Evolutionary conservation across 495 filamentous ascomycete species (phyloP).

Genomic region (Aspergillus bridgeri): DNA sequence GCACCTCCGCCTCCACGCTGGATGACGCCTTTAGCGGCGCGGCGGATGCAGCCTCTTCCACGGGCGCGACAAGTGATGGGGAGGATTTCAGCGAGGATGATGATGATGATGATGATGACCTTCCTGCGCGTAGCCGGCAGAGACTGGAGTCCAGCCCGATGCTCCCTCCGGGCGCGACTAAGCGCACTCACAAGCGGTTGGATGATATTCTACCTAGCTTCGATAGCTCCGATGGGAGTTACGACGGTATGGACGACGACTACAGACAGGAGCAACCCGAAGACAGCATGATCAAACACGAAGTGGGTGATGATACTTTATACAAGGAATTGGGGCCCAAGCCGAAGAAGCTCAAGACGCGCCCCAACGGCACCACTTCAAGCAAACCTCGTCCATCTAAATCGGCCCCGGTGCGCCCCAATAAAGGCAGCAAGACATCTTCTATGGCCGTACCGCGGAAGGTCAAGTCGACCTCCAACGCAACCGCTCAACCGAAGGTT

Average conservation of each 20-base stretch:
- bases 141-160: conserved; percentile 58
- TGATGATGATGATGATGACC: conserved; percentile 59
- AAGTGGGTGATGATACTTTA: conserved; percentile 45
- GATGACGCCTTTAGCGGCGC: conserved; percentile 88
- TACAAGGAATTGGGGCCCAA: conserved; percentile 42
- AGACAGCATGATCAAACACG: conserved; percentile 52
- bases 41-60: conserved; percentile 82
- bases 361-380: conserved; percentile 26
- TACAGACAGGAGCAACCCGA: conserved; percentile 58
- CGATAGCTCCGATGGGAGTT: conserved; percentile 71
- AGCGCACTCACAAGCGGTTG: conserved; percentile 53
- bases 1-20: conserved; percentile 87
- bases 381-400: conserved; percentile 36
- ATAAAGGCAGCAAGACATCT: conserved; percentile 46
- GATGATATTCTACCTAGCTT: conserved; percentile 63
- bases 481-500: conserved; percentile 35
- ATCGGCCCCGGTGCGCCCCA: conserved; percentile 35
- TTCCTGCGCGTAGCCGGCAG: conserved; percentile 58
- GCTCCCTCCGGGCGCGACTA: conserved; percentile 47
- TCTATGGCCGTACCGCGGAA: conserved; percentile 46
- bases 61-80: conserved; percentile 71
- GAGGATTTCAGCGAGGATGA: conserved; percentile 70
- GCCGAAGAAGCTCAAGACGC: conserved; percentile 45
- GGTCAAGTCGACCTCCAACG: conserved; percentile 49
- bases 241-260: conserved; percentile 50